These are phyloP conservation scores for Ganoderma sinense DNA, from an alignment of 1,284 basidiomycete species.

Conservation along the genomic window DNA sequence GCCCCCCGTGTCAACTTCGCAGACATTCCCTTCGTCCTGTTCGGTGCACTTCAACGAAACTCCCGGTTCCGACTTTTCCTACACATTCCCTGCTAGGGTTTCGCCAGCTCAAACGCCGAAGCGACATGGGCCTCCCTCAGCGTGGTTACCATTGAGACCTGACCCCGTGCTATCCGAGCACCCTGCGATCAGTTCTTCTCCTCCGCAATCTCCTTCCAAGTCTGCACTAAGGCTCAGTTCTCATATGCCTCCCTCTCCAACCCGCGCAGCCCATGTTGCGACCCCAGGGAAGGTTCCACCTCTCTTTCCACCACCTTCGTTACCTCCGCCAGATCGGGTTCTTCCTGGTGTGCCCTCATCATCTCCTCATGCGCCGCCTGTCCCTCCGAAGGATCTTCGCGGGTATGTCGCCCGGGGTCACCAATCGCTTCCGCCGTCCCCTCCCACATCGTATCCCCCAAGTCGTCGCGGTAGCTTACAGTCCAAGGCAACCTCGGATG, in stretches of 20 bases:
- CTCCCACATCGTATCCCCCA: constrained; percentile 3
- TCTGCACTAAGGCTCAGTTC: not conserved
- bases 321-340: constrained; percentile 22
- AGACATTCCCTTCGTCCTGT: constrained; percentile 35
- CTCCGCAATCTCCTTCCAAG: not conserved
- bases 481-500: not conserved
- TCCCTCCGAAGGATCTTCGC: constrained; percentile 22
- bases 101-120: constrained; percentile 18
- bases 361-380: constrained; percentile 16
- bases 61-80: not conserved
- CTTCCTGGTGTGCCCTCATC: constrained; percentile 18
- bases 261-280: constrained; percentile 13
- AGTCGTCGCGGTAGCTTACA: constrained; percentile 7
- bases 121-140: constrained; percentile 21
- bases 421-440: constrained; percentile 32
- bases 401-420: constrained; percentile 15
- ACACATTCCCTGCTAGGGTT: constrained; percentile 3
- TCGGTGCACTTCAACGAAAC: constrained; percentile 19
- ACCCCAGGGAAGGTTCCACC: constrained; percentile 12
- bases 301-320: constrained; percentile 10
- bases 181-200: constrained; percentile 1
- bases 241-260: constrained; percentile 16
- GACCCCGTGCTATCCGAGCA: constrained; percentile 7
- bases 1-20: constrained; percentile 28
- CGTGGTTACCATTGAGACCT: constrained; percentile 22